phyloP scores from a whole-genome alignment of 768 basidiomycete species.

The Boletus huronensis region DNA sequence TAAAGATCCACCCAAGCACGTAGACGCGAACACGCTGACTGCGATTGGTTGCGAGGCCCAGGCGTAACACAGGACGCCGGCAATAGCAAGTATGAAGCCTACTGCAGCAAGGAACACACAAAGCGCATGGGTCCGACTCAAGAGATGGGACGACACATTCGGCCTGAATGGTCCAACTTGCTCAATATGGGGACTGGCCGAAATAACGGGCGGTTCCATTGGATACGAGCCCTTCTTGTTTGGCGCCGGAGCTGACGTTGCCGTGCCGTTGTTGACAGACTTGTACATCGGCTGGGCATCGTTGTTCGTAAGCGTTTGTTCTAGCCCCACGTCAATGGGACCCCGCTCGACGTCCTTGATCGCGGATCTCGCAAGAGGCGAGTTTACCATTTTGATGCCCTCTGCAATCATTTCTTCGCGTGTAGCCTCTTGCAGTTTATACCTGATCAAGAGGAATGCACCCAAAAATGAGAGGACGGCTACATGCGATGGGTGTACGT shows the following conservation, averaged over 20 bases:
- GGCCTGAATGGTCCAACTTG: slow-evolving; percentile 46
- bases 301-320: background rate
- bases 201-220: slow-evolving; percentile 36
- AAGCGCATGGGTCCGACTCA: slow-evolving; percentile 47
- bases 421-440: slow-evolving; percentile 52
- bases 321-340: background rate
- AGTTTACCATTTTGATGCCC: slow-evolving; percentile 22
- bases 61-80: slow-evolving; percentile 48
- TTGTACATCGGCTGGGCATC: background rate
- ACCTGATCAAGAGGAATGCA: slow-evolving; percentile 53
- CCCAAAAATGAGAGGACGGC: slow-evolving; percentile 50
- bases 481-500: slow-evolving; percentile 1
- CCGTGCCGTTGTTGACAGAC: background rate
- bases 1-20: slow-evolving; percentile 37
- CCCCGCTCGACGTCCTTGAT: slow-evolving; percentile 15
- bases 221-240: background rate
- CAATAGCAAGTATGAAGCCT: slow-evolving; percentile 50
- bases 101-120: slow-evolving; percentile 44
- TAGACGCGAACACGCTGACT: slow-evolving; percentile 43
- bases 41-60: slow-evolving; percentile 47
- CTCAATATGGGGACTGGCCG: slow-evolving; percentile 47
- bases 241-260: background rate
- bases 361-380: slow-evolving; percentile 14
- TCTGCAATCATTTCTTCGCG: slow-evolving; percentile 43
- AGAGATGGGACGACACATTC: slow-evolving; percentile 40